These are phyloP conservation scores for Schrenkiella parvula DNA, from an alignment of 345 rosid genomes.

Conservation along the genomic window DNA sequence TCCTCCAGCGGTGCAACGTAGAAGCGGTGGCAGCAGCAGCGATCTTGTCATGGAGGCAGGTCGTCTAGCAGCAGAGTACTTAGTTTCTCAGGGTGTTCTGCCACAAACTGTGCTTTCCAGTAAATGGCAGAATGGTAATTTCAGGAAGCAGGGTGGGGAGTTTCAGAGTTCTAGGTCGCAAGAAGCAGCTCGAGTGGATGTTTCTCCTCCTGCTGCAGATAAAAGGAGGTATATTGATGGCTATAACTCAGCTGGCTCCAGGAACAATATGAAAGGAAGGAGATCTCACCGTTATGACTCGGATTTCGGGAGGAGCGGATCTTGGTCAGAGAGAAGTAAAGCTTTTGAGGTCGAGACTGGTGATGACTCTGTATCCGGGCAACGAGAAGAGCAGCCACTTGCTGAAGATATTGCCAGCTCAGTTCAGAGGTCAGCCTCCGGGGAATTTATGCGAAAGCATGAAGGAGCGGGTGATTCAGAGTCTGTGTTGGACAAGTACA, in stretches of 20 bases:
- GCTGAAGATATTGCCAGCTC: slow-evolving; percentile 50
- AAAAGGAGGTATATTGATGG: slow-evolving; percentile 67
- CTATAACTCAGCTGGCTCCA: slow-evolving; percentile 45
- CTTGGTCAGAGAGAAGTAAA: slow-evolving; percentile 67
- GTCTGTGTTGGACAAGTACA: slow-evolving; percentile 44
- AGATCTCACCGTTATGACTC: slow-evolving; percentile 50
- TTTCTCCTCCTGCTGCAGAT: slow-evolving; percentile 40
- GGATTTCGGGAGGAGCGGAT: slow-evolving; percentile 68
- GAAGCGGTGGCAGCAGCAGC: slow-evolving; percentile 32
- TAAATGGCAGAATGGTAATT: slow-evolving; percentile 75
- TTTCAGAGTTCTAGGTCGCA: slow-evolving; percentile 59
- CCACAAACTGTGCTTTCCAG: slow-evolving; percentile 55
- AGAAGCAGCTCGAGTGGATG: slow-evolving; percentile 56
- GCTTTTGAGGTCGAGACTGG: slow-evolving; percentile 52
- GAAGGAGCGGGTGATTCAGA: slow-evolving; percentile 54
- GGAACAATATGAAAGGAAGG: slow-evolving; percentile 58
- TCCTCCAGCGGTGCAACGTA: slow-evolving; percentile 51
- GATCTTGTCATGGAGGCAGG: slow-evolving; percentile 89
- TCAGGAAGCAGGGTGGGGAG: slow-evolving; percentile 55
- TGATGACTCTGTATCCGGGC: slow-evolving; percentile 45
- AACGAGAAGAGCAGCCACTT: slow-evolving; percentile 51
- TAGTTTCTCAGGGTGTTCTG: slow-evolving; percentile 75
- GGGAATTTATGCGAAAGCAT: slow-evolving; percentile 39
- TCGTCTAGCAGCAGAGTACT: slow-evolving; percentile 86
- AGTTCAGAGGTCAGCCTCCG: slow-evolving; percentile 45